These are phyloP conservation scores for Oxyria digyna DNA, from an alignment of 148 eudicot species.

Conservation along the genomic window DNA sequence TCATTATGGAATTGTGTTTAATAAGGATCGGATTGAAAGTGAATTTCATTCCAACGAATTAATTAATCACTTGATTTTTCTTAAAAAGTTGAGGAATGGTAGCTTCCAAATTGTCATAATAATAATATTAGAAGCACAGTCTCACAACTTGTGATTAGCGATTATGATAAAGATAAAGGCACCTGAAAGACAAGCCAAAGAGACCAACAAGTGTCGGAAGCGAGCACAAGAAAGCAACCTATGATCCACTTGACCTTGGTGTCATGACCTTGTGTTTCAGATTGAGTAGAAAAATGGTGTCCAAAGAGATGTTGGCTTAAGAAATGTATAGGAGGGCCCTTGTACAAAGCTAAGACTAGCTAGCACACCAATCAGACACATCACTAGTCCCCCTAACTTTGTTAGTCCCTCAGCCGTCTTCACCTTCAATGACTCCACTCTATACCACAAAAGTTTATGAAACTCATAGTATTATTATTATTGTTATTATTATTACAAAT, in stretches of 20 bases:
- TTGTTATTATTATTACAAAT: too few relatives aligned
- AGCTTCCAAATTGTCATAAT: too few relatives aligned
- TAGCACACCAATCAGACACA: not conserved
- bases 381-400: not conserved
- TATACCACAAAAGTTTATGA: too few relatives aligned
- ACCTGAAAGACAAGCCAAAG: constrained; percentile 1
- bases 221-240: not conserved
- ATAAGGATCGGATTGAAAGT: too few relatives aligned
- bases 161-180: not conserved
- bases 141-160: too few relatives aligned
- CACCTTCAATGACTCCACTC: not conserved
- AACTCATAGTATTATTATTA: too few relatives aligned
- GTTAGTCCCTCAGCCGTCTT: not conserved
- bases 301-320: not conserved
- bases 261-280: not conserved
- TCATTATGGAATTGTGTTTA: too few relatives aligned
- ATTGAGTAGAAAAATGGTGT: not conserved
- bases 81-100: too few relatives aligned
- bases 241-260: not conserved
- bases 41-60: too few relatives aligned
- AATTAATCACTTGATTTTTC: too few relatives aligned
- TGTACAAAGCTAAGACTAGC: constrained; percentile 1
- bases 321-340: not conserved
- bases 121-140: too few relatives aligned
- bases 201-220: not conserved